A percentile compares a stretch with the other conserved stretches of the same genome.
Conservation (phyloP, 305 asterid genomes). For the Fraxinus paxiana region DNA sequence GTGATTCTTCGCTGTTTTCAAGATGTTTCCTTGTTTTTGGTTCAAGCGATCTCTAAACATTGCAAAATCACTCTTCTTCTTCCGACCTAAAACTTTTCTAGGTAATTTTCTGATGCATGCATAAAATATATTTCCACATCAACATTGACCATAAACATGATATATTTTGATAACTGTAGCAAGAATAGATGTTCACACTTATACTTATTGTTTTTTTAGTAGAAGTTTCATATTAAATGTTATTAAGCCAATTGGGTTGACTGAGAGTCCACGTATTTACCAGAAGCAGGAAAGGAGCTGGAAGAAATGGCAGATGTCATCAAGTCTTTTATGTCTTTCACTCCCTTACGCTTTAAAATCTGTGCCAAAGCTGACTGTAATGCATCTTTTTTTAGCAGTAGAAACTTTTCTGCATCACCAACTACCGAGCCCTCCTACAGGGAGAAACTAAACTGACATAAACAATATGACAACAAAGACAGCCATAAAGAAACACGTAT, state of each 20-base stretch:
- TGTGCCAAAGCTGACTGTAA: constrained; percentile 55
- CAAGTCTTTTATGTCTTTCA: constrained; percentile 57
- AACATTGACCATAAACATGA: not conserved
- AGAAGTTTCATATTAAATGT: not conserved
- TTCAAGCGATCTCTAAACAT: not conserved
- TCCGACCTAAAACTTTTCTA: not conserved
- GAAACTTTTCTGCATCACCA: constrained; percentile 89
- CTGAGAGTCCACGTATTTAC: not conserved
- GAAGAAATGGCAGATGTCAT: constrained; percentile 40
- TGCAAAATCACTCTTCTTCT: not conserved
- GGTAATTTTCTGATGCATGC: not conserved
- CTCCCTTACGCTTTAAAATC: constrained; percentile 49
- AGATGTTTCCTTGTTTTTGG: not conserved
- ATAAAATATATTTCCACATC: not conserved
- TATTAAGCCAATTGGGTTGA: not conserved
- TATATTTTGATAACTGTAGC: not conserved
- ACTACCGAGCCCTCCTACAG: constrained; percentile 50
- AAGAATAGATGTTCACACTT: not conserved
- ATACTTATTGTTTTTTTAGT: not conserved
- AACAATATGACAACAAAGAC: constrained; percentile 6
- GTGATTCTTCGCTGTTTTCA: not conserved
- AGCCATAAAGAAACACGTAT: constrained; percentile 2
- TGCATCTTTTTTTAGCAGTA: constrained; percentile 52
- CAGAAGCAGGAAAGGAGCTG: not conserved
- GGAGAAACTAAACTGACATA: constrained; percentile 9